Conservation (phyloP, 768 basidiomycete species). For the Podaxis mareebaensis region DNA sequence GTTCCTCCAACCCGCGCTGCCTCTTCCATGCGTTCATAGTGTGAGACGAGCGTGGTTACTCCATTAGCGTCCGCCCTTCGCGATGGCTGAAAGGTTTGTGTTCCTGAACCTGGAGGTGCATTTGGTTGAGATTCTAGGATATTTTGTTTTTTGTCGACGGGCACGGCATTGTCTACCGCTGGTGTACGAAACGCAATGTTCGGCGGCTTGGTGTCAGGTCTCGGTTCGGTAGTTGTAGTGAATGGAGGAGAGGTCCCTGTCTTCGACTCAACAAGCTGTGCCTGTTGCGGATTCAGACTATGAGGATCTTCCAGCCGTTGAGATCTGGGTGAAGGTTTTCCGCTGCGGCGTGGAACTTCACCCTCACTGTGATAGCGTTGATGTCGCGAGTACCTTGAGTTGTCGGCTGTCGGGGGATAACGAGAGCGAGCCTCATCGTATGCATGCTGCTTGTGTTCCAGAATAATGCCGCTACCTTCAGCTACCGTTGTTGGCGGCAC, state of each 20-base stretch:
- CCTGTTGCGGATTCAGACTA: background rate
- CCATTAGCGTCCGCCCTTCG: background rate
- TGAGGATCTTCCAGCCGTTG: background rate
- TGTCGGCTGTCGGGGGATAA: background rate
- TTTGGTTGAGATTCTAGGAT: background rate
- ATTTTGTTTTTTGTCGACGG: background rate
- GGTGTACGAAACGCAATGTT: conserved; percentile 3
- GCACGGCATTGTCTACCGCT: background rate
- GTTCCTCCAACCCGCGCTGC: conserved; percentile 3
- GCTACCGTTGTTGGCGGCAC: background rate
- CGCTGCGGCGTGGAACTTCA: background rate
- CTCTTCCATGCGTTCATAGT: background rate
- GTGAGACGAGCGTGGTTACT: background rate
- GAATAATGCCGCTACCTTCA: background rate
- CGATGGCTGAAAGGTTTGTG: background rate
- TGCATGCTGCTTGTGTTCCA: background rate
- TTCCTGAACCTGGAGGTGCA: background rate
- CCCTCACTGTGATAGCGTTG: conserved; percentile 1
- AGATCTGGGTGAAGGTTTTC: conserved; percentile 4
- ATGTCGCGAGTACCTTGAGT: background rate
- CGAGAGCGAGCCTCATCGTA: background rate
- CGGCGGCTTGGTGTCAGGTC: background rate
- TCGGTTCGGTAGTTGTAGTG: background rate
- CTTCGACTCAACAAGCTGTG: background rate
- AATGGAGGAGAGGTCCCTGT: background rate